phyloP scores from a whole-genome alignment of 1,139 yeast genomes.

The Neolecta irregularis region DNA sequence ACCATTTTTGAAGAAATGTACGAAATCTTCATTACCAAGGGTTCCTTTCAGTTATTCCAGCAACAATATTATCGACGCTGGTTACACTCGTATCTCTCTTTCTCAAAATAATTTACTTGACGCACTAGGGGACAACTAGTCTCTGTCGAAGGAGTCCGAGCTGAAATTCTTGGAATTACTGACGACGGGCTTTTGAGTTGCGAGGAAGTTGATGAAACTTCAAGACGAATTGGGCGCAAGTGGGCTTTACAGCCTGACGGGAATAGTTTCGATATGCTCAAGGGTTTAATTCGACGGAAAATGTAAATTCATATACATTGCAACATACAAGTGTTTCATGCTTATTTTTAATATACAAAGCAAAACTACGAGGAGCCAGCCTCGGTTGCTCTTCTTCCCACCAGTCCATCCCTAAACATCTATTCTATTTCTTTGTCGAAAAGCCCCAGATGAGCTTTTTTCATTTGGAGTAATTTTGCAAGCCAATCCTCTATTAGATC shows the following conservation, averaged over 20 bases:
- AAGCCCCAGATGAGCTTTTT: no score
- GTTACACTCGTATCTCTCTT: conserved; percentile 57
- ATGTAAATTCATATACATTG: conserved; percentile 19
- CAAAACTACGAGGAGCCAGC: no score
- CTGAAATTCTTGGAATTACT: conserved; percentile 65
- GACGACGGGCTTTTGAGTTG: conserved; percentile 77
- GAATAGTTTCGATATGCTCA: conserved; percentile 88
- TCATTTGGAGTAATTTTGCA: no score
- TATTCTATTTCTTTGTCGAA: no score
- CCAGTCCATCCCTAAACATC: no score
- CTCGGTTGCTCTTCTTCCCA: no score
- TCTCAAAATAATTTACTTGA: conserved; percentile 32
- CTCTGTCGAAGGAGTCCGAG: conserved; percentile 34
- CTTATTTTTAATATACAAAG: no score
- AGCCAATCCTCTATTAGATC: no score
- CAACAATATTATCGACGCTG: conserved; percentile 66
- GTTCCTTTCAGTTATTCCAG: conserved; percentile 58
- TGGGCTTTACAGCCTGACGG: conserved; percentile 90
- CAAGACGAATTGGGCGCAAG: conserved; percentile 33
- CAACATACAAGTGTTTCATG: background rate
- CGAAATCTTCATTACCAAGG: conserved; percentile 34
- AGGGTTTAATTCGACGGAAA: conserved; percentile 64
- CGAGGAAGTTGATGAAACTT: conserved; percentile 38
- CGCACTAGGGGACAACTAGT: conserved; percentile 21
- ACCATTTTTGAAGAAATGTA: conserved; percentile 49